Evolutionary conservation across 2,329 filamentous ascomycete genomes (phyloP), one percentile per base, ranked within the genome.

Genomic region (Tolypocladium sp.): DNA sequence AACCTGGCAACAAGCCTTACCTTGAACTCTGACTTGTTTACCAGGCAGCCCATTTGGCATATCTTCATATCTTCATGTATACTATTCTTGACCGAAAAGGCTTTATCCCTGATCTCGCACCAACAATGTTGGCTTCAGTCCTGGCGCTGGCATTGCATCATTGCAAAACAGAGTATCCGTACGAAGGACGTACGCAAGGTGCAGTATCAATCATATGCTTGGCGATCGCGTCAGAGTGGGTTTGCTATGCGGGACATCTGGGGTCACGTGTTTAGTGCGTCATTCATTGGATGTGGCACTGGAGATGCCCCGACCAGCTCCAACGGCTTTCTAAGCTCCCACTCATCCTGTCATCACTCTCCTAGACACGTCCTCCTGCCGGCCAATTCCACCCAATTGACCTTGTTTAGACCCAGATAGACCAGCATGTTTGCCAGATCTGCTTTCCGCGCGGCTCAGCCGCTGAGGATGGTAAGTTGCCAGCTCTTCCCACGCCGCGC

Each of bases 341-440:
- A 2, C 44, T 9, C 44, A 13, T 6, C 25, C 20, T 17, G 49
- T 12, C 46, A 51, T 8, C 27, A 52, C 17, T 52, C 7, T 13
- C 46, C 46, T 7, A 33, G 25, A 35, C 20, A 15, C 20, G 27
- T n/a, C 49, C 20, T 53, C n/a, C 49, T 37, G 30, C 20, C 4
- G 20, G 59, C 56, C 62, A 68, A 66, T 66, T 63, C 27, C 55
- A 57, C 35, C 59, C 63, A 67, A 67, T 68, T 69, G 63, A 64
- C 58, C 56, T 55, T 61, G 57, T 60, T 63, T 57, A 56, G 20
- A 33, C 8, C 41, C 25, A 13, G 6, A 37, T 1, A 57, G 49
- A 41, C 55, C 64, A 83, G 70, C 65, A 89, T 91, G 86, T 88
- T 90, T 70, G 80, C 87, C 62, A 80, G 87, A 78, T 80, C 85